Conservation (phyloP, 2,329 filamentous ascomycete genomes). For the Fusarium sp. region DNA sequence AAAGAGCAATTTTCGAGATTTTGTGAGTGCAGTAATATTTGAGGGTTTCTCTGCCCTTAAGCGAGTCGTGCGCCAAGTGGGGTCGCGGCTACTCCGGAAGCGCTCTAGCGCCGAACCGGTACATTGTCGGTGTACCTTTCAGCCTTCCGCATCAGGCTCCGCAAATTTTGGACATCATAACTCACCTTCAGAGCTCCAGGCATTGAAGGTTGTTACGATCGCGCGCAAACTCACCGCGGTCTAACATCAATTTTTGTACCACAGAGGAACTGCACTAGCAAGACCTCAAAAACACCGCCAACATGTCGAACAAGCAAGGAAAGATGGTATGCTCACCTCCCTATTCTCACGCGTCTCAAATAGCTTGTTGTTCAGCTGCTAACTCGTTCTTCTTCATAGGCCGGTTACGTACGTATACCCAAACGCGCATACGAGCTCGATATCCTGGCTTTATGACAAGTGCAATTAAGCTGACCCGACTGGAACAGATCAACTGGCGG, state of each 20-base stretch:
- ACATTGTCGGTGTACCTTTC: constrained; percentile 53
- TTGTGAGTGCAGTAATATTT: constrained; percentile 55
- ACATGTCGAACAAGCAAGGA: constrained; percentile 83
- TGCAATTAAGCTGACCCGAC: constrained; percentile 26
- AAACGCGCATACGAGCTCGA: constrained; percentile 19
- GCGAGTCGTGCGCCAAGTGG: constrained; percentile 47
- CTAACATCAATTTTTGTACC: constrained; percentile 60
- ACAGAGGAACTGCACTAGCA: constrained; percentile 51
- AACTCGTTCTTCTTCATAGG: constrained; percentile 69
- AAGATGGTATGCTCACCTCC: constrained; percentile 86
- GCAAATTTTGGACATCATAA: constrained; percentile 60
- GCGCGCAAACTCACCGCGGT: constrained; percentile 56
- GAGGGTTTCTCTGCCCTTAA: constrained; percentile 60
- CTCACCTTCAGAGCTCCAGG: constrained; percentile 59
- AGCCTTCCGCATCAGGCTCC: constrained; percentile 60
- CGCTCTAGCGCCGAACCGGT: constrained; percentile 48
- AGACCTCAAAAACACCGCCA: constrained; percentile 47
- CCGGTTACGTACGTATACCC: constrained; percentile 74
- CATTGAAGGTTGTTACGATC: constrained; percentile 57
- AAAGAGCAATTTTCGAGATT: constrained; percentile 46
- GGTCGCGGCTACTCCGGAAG: background rate
- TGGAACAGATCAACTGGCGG: constrained; percentile 92
- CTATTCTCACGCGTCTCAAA: constrained; percentile 41
- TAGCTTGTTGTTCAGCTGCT: constrained; percentile 67
- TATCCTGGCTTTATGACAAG: background rate